phyloP scores from a whole-genome alignment of 148 eudicot genomes.

The Beta vulgaris region DNA sequence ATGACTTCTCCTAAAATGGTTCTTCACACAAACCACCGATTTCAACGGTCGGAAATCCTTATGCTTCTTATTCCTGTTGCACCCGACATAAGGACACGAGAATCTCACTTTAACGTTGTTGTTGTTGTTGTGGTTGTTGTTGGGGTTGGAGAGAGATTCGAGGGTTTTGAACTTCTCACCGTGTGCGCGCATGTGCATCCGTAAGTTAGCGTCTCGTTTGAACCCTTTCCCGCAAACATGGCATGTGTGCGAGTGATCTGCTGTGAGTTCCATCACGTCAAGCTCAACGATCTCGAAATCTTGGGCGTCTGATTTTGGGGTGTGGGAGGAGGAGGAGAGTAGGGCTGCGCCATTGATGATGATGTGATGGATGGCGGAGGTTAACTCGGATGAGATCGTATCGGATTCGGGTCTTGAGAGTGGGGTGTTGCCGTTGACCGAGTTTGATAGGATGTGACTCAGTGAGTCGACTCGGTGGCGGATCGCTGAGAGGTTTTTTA shows the following conservation, averaged over 20 bases:
- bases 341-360: slow-evolving; percentile 71
- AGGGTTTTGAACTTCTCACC: slow-evolving; percentile 56
- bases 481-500: slow-evolving; percentile 52
- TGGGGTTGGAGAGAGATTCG: slow-evolving; percentile 53
- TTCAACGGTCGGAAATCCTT: slow-evolving; percentile 62
- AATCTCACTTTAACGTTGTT: slow-evolving; percentile 34
- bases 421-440: slow-evolving; percentile 42
- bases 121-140: background rate
- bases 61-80: slow-evolving; percentile 57
- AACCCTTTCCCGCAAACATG: slow-evolving; percentile 70
- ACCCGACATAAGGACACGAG: slow-evolving; percentile 70
- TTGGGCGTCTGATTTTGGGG: slow-evolving; percentile 14
- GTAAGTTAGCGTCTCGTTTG: slow-evolving; percentile 64
- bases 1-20: slow-evolving; percentile 81
- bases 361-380: slow-evolving; percentile 59
- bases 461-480: slow-evolving; percentile 54
- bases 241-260: slow-evolving; percentile 76
- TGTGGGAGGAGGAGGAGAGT: slow-evolving; percentile 28
- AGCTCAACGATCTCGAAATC: slow-evolving; percentile 56
- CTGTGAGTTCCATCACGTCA: slow-evolving; percentile 62
- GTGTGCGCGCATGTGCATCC: slow-evolving; percentile 78
- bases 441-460: slow-evolving; percentile 48
- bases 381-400: slow-evolving; percentile 50
- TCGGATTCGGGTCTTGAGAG: slow-evolving; percentile 40
- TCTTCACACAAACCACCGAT: slow-evolving; percentile 67